Evolutionary conservation across 2,329 filamentous ascomycete species (phyloP).

Genomic region (Botryotinia globosa): DNA sequence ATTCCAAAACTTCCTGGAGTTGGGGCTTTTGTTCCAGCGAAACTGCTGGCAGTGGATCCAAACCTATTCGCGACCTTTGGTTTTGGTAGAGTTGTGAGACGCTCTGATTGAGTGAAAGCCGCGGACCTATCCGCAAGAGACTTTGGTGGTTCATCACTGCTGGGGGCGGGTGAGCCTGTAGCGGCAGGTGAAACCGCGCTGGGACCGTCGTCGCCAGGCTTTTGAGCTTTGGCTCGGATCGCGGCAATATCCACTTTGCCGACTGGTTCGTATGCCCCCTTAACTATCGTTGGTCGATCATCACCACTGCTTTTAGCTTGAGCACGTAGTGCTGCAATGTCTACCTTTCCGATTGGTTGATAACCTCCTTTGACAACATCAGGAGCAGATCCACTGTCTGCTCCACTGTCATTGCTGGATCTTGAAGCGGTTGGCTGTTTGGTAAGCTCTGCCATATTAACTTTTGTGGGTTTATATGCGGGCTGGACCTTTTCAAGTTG

Average conservation of each 20-base stretch:
- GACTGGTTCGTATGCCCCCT: slow-evolving; percentile 89
- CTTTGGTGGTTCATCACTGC: slow-evolving; percentile 50
- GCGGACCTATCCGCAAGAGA: slow-evolving; percentile 73
- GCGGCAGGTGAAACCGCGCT: slow-evolving; percentile 44
- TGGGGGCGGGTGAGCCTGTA: slow-evolving; percentile 40
- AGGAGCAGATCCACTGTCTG: slow-evolving; percentile 44
- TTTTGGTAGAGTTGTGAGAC: slow-evolving; percentile 85
- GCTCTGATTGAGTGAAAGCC: slow-evolving; percentile 72
- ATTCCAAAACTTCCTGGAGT: slow-evolving; percentile 68
- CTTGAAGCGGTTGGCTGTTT: slow-evolving; percentile 63
- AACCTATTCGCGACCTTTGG: slow-evolving; percentile 94
- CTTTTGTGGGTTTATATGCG: slow-evolving; percentile 92
- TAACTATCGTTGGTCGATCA: slow-evolving; percentile 79
- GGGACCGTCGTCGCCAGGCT: slow-evolving; percentile 45
- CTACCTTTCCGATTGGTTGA: slow-evolving; percentile 94
- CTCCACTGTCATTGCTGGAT: slow-evolving; percentile 48
- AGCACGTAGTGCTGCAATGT: slow-evolving; percentile 84
- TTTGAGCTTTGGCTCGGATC: slow-evolving; percentile 80
- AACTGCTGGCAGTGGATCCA: slow-evolving; percentile 63
- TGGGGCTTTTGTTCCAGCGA: slow-evolving; percentile 86
- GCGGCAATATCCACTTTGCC: slow-evolving; percentile 97
- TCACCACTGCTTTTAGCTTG: slow-evolving; percentile 69
- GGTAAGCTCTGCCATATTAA: slow-evolving; percentile 84
- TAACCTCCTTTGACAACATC: slow-evolving; percentile 84
- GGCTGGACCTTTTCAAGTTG: slow-evolving; percentile 88